Evolutionary conservation across 805 yeast genomes (phyloP), one percentile per base, ranked within the genome.

Genomic region (Candida suzukii): DNA sequence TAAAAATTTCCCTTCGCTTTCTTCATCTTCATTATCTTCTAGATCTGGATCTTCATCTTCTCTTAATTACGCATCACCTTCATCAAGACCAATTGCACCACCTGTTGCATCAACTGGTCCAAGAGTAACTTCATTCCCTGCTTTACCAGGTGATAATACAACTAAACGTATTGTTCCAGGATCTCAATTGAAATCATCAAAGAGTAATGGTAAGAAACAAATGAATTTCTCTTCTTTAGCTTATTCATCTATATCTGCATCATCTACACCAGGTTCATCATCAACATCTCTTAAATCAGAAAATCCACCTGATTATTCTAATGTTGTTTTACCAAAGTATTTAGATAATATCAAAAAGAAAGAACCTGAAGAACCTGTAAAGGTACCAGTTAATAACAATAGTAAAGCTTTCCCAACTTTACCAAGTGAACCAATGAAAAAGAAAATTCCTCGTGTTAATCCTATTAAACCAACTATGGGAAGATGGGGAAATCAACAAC

Each of bases 361-460:
- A n/a, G 16, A 17, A n/a, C 13, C 5, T 22, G 11, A 19, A 14
- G 25, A 25, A 14, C 19, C 30, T 11, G 9, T 32, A 26, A 3
- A 11, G 5, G 31, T 24, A 12, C 22, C 25, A 11, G 18, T 17
- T 13, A 18, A 26, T 4, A 36, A 27, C 5, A 19, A 26, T 4
- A 36, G 20, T 10, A 19, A 28, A 9, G 19, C 25, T 13, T 63
- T 60, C 40, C 68, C 70, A 3, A 50, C 64, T 11, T 48, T 64
- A 18, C 69, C 74, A 3, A 42, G 52, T 2, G 39, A 73, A 35
- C 64, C 72, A 33, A 56, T 57, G 44, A 64, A 68, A 50, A 73
- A 71, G 53, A 52, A 60, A 38, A 67, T 74, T 41, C 86, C 88
- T 2, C 68, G 83, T 32, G 85, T 83, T 4, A 78, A 76, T 37